Conservation (phyloP, 352 stramenopile species). For the Pythium volutum region DNA sequence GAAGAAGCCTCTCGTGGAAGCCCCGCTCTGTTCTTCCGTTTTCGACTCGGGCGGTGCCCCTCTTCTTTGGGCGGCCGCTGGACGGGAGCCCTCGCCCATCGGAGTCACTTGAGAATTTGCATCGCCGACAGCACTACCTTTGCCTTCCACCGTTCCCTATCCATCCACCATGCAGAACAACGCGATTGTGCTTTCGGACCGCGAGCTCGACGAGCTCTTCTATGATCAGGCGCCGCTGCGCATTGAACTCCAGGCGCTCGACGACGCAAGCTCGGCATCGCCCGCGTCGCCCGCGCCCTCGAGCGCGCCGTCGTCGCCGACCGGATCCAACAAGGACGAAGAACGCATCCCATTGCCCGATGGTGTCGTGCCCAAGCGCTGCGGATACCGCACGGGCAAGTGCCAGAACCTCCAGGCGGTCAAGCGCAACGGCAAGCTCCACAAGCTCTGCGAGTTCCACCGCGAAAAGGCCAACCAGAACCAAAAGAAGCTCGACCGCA, state of each 20-base stretch:
- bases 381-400: constrained; percentile 80
- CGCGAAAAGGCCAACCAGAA: constrained; percentile 82
- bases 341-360: constrained; percentile 21
- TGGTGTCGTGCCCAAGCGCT: constrained; percentile 41
- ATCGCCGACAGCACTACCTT: not conserved
- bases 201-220: constrained; percentile 35
- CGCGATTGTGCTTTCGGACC: constrained; percentile 26
- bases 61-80: not conserved
- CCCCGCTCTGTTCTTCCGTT: constrained; percentile 2
- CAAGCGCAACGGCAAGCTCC: constrained; percentile 80
- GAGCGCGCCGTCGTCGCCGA: constrained; percentile 17
- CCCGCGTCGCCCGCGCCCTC: constrained; percentile 5
- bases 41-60: no score
- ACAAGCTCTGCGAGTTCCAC: constrained; percentile 86
- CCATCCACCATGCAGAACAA: constrained; percentile 25
- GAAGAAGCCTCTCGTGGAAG: constrained; percentile 6
- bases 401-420: constrained; percentile 75
- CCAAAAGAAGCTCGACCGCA: constrained; percentile 85
- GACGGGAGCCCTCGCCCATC: not conserved
- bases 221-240: constrained; percentile 22
- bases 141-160: not conserved
- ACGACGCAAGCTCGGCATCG: not conserved
- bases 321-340: constrained; percentile 12
- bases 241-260: constrained; percentile 28
- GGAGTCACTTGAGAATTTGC: constrained; percentile 35